Conservation (phyloP, 192 early-diverging fungal species). For the Backusella mclennaniae region DNA sequence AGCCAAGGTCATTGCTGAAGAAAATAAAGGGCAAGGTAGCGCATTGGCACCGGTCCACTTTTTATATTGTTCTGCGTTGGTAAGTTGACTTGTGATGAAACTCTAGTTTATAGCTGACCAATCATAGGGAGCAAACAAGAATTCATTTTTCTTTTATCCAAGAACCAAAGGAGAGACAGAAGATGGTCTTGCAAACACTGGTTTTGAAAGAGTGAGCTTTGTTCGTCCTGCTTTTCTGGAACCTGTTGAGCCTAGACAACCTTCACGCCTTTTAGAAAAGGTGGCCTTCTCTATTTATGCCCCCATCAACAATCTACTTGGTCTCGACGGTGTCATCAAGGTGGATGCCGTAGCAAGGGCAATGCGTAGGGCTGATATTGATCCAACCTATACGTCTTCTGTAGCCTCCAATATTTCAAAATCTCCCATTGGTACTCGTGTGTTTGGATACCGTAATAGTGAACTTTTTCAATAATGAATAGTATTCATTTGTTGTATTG, state of each 20-base stretch:
- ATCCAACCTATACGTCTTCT: neutral
- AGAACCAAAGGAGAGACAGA: slow-evolving; percentile 79
- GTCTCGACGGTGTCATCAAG: neutral
- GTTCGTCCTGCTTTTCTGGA: slow-evolving; percentile 60
- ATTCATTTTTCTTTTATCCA: slow-evolving; percentile 65
- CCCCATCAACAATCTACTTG: neutral
- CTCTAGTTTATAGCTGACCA: too few species aligned
- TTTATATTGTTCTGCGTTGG: slow-evolving; percentile 47
- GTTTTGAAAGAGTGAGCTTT: slow-evolving; percentile 62
- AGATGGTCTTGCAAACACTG: slow-evolving; percentile 54
- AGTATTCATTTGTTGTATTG: neutral
- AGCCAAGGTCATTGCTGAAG: slow-evolving; percentile 56
- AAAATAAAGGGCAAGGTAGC: slow-evolving; percentile 37
- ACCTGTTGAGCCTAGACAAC: slow-evolving; percentile 39
- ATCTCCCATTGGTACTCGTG: neutral
- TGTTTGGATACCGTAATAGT: neutral
- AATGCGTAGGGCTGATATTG: slow-evolving; percentile 15
- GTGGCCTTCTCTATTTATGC: neutral
- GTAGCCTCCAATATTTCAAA: neutral
- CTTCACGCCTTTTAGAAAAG: neutral
- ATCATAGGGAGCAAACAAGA: slow-evolving; percentile 41
- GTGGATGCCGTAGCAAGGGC: slow-evolving; percentile 23
- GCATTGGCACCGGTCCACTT: slow-evolving; percentile 44
- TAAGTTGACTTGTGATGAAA: slow-evolving; percentile 6
- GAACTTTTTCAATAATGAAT: neutral